phyloP scores from a whole-genome alignment of 2,329 filamentous ascomycete genomes.

The Aspergillus sp. region DNA sequence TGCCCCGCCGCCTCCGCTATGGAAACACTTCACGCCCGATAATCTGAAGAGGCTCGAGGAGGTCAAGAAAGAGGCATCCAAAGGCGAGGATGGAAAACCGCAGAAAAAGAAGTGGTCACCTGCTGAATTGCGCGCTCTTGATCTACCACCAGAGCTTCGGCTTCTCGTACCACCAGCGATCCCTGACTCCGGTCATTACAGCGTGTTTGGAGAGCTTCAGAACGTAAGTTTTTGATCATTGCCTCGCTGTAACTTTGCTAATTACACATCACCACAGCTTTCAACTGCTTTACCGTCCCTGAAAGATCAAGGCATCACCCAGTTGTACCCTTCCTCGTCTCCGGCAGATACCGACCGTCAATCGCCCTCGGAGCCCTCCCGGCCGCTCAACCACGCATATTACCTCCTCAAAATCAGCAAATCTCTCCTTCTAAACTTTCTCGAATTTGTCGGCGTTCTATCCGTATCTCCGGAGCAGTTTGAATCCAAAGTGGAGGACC shows the following conservation, averaged over 20 bases:
- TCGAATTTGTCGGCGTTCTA: slow-evolving; percentile 77
- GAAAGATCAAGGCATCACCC: slow-evolving; percentile 69
- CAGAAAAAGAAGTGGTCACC: slow-evolving; percentile 38
- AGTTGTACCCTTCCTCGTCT: slow-evolving; percentile 62
- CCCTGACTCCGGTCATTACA: slow-evolving; percentile 70
- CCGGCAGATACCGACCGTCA: slow-evolving; percentile 57
- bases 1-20: slow-evolving; percentile 86
- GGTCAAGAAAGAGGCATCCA: slow-evolving; percentile 46
- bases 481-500: slow-evolving; percentile 71
- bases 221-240: slow-evolving; percentile 44
- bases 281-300: slow-evolving; percentile 66
- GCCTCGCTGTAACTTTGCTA: neutral
- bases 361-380: slow-evolving; percentile 43
- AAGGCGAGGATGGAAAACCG: slow-evolving; percentile 31
- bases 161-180: slow-evolving; percentile 80
- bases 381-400: slow-evolving; percentile 53
- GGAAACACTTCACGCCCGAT: slow-evolving; percentile 78
- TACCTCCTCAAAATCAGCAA: slow-evolving; percentile 78
- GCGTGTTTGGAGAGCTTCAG: slow-evolving; percentile 71
- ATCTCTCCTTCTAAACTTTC: slow-evolving; percentile 82
- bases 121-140: slow-evolving; percentile 37
- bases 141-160: slow-evolving; percentile 70
- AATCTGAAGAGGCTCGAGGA: slow-evolving; percentile 65
- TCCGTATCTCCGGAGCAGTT: slow-evolving; percentile 67
- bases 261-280: slow-evolving; percentile 36